Base-by-base conservation (phyloP, 1,284 basidiomycete genomes). In the Irpex rosettiformis region DNA sequence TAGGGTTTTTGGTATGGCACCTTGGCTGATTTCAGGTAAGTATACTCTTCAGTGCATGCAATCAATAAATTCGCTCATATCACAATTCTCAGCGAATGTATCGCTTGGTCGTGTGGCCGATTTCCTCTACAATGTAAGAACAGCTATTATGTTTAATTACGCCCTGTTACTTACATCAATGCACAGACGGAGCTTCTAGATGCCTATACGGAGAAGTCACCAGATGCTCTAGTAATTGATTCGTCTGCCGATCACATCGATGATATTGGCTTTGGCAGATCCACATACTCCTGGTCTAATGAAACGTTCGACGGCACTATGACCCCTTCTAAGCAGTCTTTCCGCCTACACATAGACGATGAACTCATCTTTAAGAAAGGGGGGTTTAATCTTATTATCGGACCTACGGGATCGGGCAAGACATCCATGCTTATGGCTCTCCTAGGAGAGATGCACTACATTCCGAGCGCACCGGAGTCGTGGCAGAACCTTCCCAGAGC, bases 401-500 rank as follows among this genome's bases (percentile, higher is more conserved):
- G 88, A 18, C 83, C 85, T 0, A 83, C 81, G 5, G 81, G 81
- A 6, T 79, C 76, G 0, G 81, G 81, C n/a, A 82, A 80, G 66
- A 79, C 80, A 0, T 78, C 77, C 4, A 58, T 82, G 25, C 68
- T 82, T n/a, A 79, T 83, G 77, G 84, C 83, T 3, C 70, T 86
- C 7, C 74, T 85, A 2, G 83, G 80, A 47, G 82, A 86, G 65
- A 79, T 86, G 82, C 83, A 87, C 65, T 86, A 80, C 64, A 70
- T 79, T n/a, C 77, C 82, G 7, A 70, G 73, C n/a, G 75, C 75
- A 5, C 75, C 79, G 21, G 79, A 79, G 24, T 82, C 86, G 0
- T 87, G 83, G 78, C 87, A 79, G 67, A 84, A 83, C 61, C 77
- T 91, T 10, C 88, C 88, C 7, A 77, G 88, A 4, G 70, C 75